These are phyloP conservation scores for Linderniella brevidens DNA, from an alignment of 257 asterid species.

Conservation along the genomic window DNA sequence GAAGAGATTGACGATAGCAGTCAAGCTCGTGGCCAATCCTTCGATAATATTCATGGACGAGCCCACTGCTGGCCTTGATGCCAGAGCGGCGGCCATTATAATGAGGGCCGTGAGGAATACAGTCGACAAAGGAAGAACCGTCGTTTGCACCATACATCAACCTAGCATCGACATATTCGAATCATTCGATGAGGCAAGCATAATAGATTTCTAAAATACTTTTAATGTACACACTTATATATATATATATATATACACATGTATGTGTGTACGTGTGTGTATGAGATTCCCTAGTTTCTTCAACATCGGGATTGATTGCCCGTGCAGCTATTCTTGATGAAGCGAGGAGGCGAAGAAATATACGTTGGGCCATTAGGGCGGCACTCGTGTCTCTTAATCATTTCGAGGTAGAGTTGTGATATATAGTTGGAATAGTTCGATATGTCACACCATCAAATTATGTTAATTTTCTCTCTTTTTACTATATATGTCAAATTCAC, in stretches of 20 bases:
- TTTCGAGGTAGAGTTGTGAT: conserved; percentile 29
- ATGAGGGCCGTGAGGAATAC: conserved; percentile 62
- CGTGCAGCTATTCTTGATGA: conserved; percentile 33
- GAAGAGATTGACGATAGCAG: conserved; percentile 57
- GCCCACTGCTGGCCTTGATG: conserved; percentile 59
- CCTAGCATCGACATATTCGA: conserved; percentile 65
- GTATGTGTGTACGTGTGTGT: no score
- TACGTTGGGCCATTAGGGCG: conserved; percentile 46
- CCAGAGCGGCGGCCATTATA: conserved; percentile 66
- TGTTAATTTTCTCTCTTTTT: neutral
- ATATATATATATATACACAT: no score
- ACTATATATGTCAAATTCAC: no score
- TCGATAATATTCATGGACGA: conserved; percentile 65
- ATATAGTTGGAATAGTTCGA: no score
- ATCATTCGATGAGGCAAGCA: conserved; percentile 44
- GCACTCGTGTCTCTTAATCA: conserved; percentile 25
- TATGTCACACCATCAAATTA: no score
- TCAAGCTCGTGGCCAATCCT: conserved; percentile 56
- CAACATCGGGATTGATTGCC: neutral
- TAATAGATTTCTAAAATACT: no score
- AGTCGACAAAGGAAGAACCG: conserved; percentile 49
- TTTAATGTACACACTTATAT: no score
- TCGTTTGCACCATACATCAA: conserved; percentile 65
- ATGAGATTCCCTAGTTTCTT: no score
- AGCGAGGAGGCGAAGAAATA: conserved; percentile 55